Conservation (phyloP, 495 filamentous ascomycete species). For the Xylaria bambusicola region DNA sequence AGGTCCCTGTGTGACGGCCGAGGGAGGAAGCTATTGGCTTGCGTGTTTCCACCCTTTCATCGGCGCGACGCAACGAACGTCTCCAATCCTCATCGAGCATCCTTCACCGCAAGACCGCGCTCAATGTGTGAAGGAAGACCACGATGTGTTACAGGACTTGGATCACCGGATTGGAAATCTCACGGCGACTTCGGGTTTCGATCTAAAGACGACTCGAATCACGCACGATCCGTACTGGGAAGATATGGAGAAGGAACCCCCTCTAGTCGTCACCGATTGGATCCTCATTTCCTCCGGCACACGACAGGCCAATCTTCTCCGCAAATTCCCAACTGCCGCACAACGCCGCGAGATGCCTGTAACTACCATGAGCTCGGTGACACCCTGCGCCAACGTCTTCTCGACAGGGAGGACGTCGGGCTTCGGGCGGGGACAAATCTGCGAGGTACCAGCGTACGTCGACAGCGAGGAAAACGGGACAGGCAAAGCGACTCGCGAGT, state of each 20-base stretch:
- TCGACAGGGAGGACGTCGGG: slow-evolving; percentile 35
- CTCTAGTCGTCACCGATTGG: slow-evolving; percentile 36
- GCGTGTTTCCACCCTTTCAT: slow-evolving; percentile 35
- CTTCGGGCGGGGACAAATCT: slow-evolving; percentile 30
- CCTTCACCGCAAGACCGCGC: slow-evolving; percentile 31
- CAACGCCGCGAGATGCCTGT: slow-evolving; percentile 25
- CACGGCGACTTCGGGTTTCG: slow-evolving; percentile 32
- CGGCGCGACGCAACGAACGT: slow-evolving; percentile 22
- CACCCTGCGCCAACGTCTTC: slow-evolving; percentile 23
- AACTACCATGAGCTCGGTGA: slow-evolving; percentile 20
- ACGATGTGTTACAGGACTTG: slow-evolving; percentile 21
- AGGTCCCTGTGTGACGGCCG: slow-evolving; percentile 28
- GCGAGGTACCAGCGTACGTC: slow-evolving; percentile 34
- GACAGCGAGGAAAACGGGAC: slow-evolving; percentile 29
- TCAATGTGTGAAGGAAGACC: slow-evolving; percentile 23
- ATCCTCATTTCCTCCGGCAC: slow-evolving; percentile 29
- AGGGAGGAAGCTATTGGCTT: slow-evolving; percentile 29
- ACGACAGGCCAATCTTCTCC: slow-evolving; percentile 30
- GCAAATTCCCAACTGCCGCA: slow-evolving; percentile 28
- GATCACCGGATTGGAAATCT: slow-evolving; percentile 26
- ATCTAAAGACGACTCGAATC: slow-evolving; percentile 34
- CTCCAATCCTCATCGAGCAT: slow-evolving; percentile 27
- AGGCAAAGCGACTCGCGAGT: slow-evolving; percentile 36
- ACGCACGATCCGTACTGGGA: slow-evolving; percentile 38
- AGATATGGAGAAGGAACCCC: slow-evolving; percentile 30